phyloP scores from a whole-genome alignment of 495 filamentous ascomycete genomes.

The Thermothielavioides terrestris region DNA sequence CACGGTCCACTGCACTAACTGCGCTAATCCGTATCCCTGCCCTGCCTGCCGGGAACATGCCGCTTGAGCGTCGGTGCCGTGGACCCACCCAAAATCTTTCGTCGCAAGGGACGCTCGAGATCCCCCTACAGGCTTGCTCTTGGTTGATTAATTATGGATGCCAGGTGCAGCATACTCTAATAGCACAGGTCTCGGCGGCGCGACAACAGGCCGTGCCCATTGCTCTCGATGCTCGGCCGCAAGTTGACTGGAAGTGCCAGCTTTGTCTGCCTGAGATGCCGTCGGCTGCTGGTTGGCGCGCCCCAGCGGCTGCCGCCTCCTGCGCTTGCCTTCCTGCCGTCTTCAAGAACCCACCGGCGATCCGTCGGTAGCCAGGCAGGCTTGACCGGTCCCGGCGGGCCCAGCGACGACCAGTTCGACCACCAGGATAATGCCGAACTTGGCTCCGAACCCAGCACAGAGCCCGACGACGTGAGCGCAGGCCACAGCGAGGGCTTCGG shows the following conservation, averaged over 20 bases:
- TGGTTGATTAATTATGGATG: not conserved
- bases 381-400: too few relatives aligned
- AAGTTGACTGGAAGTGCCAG: constrained; percentile 25
- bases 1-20: constrained; percentile 3
- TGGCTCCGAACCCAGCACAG: not conserved
- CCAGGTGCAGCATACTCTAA: not conserved
- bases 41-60: constrained; percentile 13
- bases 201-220: not conserved
- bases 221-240: constrained; percentile 34
- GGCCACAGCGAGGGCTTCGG: not conserved
- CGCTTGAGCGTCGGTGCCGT: not conserved
- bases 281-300: constrained; percentile 25
- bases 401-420: not conserved
- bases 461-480: not conserved
- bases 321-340: not conserved
- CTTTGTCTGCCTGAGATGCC: constrained; percentile 45
- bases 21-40: not conserved
- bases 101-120: constrained; percentile 1
- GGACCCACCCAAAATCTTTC: constrained; percentile 26
- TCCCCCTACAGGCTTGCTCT: constrained; percentile 3
- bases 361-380: not conserved
- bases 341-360: not conserved
- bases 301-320: constrained; percentile 11
- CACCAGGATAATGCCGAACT: not conserved
- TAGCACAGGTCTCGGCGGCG: not conserved